Evolutionary conservation across 2,329 filamentous ascomycete species (phyloP), one percentile per base, ranked within the genome.

Genomic region (Clonostachys solani): DNA sequence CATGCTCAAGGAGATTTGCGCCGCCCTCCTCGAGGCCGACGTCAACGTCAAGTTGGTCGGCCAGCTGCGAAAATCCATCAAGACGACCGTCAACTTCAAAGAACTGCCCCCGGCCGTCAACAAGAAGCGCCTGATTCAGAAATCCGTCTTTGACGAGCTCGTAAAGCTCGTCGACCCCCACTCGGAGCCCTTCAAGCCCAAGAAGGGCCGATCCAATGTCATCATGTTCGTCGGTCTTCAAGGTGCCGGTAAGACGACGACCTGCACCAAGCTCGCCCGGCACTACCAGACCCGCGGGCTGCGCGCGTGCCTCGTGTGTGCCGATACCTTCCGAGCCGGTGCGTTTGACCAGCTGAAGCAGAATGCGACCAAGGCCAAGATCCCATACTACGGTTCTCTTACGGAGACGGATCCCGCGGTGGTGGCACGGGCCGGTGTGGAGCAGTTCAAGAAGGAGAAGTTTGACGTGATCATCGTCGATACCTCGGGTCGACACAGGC

Each of bases 181-280:
- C 68, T 86, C 89, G 59, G 92, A 96, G 55, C 87, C 92, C 0
- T 99, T 96, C 77, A 94, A 95, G 66, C 92, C 92, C 18, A 96
- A 95, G 74, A 99, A 97, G 72, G 91, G 92, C 54, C 94, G 91
- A 66, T 78, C 87, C 53, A 99, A 96, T 67, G 89, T 99, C 63
- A 96, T 99, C 69, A 99, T 99, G 94, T 97, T 99, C 66, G 94
- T 99, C 52, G 94, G 94, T 72, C 78, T 99, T 43, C 94, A 99
- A 69, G 94, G 94, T 75, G 90, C 92, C 6, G 94, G 94, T 67
- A 99, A 99, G 71, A 99, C 94, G 19, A 99, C 94, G 2, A 95
- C 92, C 12, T 97, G 94, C 78, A 99, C 94, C 38, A 99, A 99
- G 71, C 77, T 99, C 53, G 94, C 94, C 16, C 77, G 92, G 49